A percentile compares a stretch with the other conserved stretches of the same genome.
phyloP scores from a whole-genome alignment of 108 stramenopile species.

The Nitzschia palea region DNA sequence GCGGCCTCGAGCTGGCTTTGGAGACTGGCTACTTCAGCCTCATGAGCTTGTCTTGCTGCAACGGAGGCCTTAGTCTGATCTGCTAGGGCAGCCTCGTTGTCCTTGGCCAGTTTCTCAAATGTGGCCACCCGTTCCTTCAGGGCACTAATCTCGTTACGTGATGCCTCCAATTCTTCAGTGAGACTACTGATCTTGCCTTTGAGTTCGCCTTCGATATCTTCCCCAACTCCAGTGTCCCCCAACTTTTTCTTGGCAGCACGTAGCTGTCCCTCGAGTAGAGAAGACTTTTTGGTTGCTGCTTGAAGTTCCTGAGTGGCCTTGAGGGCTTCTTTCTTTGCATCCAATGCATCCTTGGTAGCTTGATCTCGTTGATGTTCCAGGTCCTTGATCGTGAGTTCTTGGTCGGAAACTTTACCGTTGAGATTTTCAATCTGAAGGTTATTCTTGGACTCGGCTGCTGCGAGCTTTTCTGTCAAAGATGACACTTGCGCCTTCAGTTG shows the following conservation, averaged over 20 bases:
- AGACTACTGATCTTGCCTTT: slow-evolving; percentile 52
- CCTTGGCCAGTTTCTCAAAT: slow-evolving; percentile 68
- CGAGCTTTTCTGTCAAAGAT: slow-evolving; percentile 30
- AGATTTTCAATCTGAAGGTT: slow-evolving; percentile 43
- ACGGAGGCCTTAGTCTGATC: slow-evolving; percentile 60
- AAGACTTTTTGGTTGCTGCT: slow-evolving; percentile 12
- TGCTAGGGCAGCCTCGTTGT: slow-evolving; percentile 64
- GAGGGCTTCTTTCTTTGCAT: slow-evolving; percentile 31
- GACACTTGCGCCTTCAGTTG: slow-evolving; percentile 48
- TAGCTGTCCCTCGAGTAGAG: slow-evolving; percentile 41
- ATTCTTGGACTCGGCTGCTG: slow-evolving; percentile 41
- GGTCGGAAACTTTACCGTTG: slow-evolving; percentile 48
- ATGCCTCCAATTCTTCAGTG: slow-evolving; percentile 55
- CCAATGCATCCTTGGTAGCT: slow-evolving; percentile 38
- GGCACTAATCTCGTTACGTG: slow-evolving; percentile 54
- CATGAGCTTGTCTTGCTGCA: slow-evolving; percentile 56
- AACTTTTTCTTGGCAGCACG: slow-evolving; percentile 49
- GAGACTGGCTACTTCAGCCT: slow-evolving; percentile 47
- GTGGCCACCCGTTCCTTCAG: slow-evolving; percentile 49
- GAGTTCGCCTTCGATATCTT: slow-evolving; percentile 49
- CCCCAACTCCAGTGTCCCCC: slow-evolving; percentile 45
- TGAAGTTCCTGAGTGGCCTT: slow-evolving; percentile 17
- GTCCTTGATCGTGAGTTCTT: slow-evolving; percentile 55
- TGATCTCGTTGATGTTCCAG: slow-evolving; percentile 9
- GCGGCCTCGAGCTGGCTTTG: slow-evolving; percentile 27